Evolutionary conservation across 148 eudicot species (phyloP).

Genomic region (Arctostaphylos glauca): DNA sequence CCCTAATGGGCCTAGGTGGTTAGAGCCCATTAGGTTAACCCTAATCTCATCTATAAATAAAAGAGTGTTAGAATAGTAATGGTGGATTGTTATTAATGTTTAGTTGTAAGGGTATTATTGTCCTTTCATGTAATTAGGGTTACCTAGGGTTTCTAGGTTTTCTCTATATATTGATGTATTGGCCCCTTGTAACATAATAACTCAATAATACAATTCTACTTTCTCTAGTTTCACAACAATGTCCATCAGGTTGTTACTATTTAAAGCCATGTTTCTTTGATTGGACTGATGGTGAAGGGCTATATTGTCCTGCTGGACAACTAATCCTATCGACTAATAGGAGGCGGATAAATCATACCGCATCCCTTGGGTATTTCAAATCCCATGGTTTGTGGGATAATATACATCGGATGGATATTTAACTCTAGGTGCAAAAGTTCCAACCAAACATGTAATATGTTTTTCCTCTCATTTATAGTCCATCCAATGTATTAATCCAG

Average conservation of each 20-base stretch:
- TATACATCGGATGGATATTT: background rate
- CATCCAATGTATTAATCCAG: background rate
- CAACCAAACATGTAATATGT: background rate
- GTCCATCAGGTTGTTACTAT: background rate
- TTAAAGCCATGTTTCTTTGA: background rate
- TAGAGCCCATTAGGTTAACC: no score
- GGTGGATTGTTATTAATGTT: no score
- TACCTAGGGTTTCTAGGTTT: no score
- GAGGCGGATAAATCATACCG: background rate
- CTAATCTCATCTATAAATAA: no score
- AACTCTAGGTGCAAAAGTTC: background rate
- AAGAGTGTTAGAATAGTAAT: no score
- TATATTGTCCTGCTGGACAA: background rate
- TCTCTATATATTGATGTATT: no score
- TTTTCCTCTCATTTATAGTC: background rate
- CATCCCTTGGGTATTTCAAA: background rate
- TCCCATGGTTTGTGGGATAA: background rate
- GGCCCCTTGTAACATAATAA: no score
- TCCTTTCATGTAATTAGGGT: no score
- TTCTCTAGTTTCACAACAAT: no score
- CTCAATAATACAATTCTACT: no score
- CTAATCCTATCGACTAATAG: background rate
- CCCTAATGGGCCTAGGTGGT: no score
- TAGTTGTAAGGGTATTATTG: no score
- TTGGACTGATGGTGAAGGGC: background rate